These are phyloP conservation scores for Fusarium protoensiforme DNA, from an alignment of 2,329 filamentous ascomycete genomes.

Conservation along the genomic window DNA sequence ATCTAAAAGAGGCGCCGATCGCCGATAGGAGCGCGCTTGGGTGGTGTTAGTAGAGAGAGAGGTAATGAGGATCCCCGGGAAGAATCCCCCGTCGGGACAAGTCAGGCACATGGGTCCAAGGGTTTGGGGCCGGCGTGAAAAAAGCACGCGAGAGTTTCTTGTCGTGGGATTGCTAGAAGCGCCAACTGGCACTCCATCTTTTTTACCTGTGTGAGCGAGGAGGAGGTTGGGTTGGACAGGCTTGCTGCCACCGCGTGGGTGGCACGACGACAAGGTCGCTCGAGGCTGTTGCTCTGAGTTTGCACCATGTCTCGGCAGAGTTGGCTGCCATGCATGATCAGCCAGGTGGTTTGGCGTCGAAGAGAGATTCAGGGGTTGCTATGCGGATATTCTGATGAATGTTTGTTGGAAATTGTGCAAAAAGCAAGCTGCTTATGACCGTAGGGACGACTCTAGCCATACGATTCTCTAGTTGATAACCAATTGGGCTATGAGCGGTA, in stretches of 20 bases:
- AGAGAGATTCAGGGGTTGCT: background rate
- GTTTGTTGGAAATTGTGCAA: background rate
- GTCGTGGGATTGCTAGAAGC: background rate
- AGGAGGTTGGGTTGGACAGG: conserved; percentile 12
- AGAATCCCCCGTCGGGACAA: conserved; percentile 13
- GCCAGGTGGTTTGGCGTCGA: background rate
- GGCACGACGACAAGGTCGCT: background rate
- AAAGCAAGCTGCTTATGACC: conserved; percentile 1
- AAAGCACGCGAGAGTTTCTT: conserved; percentile 10
- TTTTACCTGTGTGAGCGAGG: background rate
- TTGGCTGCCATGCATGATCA: background rate
- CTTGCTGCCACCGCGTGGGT: conserved; percentile 2
- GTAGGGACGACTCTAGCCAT: background rate
- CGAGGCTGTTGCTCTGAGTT: conserved; percentile 1
- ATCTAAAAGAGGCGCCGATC: conserved; percentile 18
- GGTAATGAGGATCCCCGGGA: conserved; percentile 21
- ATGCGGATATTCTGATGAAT: background rate
- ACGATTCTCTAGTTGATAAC: background rate
- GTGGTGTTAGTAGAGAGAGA: background rate
- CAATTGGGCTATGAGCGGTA: background rate
- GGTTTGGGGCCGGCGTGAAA: conserved; percentile 7
- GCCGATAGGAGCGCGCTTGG: conserved; percentile 5
- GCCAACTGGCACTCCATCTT: background rate
- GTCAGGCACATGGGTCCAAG: conserved; percentile 6
- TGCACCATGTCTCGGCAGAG: background rate